Conservation (phyloP, 192 early-diverging fungal genomes). For the Geranomyces variabilis region DNA sequence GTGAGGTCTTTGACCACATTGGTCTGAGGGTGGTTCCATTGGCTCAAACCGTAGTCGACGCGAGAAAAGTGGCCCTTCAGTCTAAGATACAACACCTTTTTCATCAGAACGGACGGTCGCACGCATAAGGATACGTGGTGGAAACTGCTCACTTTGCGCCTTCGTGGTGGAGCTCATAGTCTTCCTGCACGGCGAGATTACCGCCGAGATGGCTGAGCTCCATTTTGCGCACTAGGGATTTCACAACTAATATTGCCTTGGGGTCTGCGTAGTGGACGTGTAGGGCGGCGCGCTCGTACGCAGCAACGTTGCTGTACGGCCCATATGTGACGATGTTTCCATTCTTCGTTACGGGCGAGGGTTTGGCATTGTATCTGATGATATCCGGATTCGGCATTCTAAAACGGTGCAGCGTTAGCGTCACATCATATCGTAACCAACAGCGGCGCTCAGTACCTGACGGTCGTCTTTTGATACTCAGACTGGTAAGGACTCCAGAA, state of each 20-base stretch:
- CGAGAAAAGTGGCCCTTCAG: conserved; percentile 71
- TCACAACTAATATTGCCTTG: conserved; percentile 61
- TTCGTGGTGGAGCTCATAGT: conserved; percentile 71
- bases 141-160: conserved; percentile 71
- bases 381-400: conserved; percentile 38
- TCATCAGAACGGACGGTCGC: neutral
- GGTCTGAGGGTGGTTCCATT: conserved; percentile 46
- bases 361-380: conserved; percentile 33
- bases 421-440: no score
- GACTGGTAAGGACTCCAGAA: conserved; percentile 69
- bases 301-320: conserved; percentile 58
- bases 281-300: conserved; percentile 45
- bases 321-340: conserved; percentile 74
- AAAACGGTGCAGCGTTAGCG: neutral
- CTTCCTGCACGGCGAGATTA: conserved; percentile 82
- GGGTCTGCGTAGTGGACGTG: conserved; percentile 70
- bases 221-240: conserved; percentile 66
- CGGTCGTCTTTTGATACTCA: conserved; percentile 75
- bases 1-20: conserved; percentile 57
- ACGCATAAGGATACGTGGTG: neutral
- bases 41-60: conserved; percentile 61
- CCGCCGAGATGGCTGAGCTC: conserved; percentile 85
- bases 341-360: conserved; percentile 42
- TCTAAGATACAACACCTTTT: conserved; percentile 7
- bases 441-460: conserved; percentile 57